Base-by-base conservation (phyloP, 2,329 filamentous ascomycete species). In the Hypoxylon sp. region DNA sequence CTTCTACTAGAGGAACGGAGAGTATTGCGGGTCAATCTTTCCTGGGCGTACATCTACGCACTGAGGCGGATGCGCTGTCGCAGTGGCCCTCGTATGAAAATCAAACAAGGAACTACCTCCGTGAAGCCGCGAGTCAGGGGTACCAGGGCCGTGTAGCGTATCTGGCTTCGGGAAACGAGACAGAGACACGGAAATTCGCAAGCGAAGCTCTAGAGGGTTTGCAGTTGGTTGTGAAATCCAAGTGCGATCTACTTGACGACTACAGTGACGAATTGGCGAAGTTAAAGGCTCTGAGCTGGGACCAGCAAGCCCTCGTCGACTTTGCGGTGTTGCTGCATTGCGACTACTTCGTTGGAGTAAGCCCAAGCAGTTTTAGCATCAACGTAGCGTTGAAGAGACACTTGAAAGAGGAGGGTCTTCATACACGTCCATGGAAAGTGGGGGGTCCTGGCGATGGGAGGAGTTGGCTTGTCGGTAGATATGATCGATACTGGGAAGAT, bases 291-390 rank as follows among this genome's bases (percentile, higher is more conserved):
- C 55, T 75, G 12, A 73, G 67, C 23, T 76, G 73, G 72, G 74
- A 75, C 56, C 73, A 77, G 61, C 71, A 75, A 51, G 74, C 72
- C 1, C 64, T 76, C 0, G 65, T 76, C 2, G 74, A 76, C 48
- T 75, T 71, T 38, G 57, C 71, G 1, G 71, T 75, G 3, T 57
- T 77, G 26, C 59, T 75, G 17, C 51, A 64, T 29, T 63, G 68
- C 13, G 67, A 72, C 40, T 73, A 72, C 48, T 76, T 77, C 47
- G 55, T 75, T 0, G 73, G 73, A 3, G 74, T 77, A 31, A 78
- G 71, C 13, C 76, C 75, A 1, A 77, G 75, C 48, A 76, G 74
- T 6, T 79, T 78, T 42, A 74, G 75, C 32, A 73, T 78, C 64
- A 77, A 74, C 32, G 71, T 78, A 12, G 73, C 74, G 5, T 59